Evolutionary conservation across 2,329 filamentous ascomycete species (phyloP), one percentile per base, ranked within the genome.

Genomic region (Fusarium irregulare): DNA sequence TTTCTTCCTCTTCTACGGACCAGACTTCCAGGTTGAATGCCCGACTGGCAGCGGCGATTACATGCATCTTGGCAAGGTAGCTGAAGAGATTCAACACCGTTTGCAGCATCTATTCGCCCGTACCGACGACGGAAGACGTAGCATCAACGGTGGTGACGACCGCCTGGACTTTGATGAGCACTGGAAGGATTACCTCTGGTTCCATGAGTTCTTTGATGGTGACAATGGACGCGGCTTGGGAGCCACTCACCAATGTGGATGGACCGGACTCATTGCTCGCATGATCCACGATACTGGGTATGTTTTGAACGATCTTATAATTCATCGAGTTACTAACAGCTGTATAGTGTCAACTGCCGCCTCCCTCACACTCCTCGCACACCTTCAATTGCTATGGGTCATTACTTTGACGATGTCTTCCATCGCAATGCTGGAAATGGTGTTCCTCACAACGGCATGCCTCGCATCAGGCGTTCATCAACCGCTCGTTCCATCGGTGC

Each of bases 211-310:
- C 85, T 98, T 98, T 78, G 95, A 98, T 77, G 95, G 94, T 41
- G 94, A 98, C 78, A 91, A 86, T 53, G 95, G 95, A 16, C 91
- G 94, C 72, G 95, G 96, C 18, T 87, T 98, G 2, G 95, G 95
- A 60, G 93, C 95, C 40, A 95, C 91, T 49, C 96, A 98, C 80
- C 96, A 98, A 80, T 97, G 93, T 77, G 95, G 95, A 51, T 98
- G 96, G 95, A 98, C 95, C 40, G 95, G 95, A 25, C 81, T 98
- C 72, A 94, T 98, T 78, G 95, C 95, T 27, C 94, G 97, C 81
- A 92, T 98, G 89, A 98, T 98, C 64, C 95, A 98, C 75, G 96
- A 98, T 77, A 98, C 95, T 73, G 95, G 94, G 93, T 96, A 90
- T 84, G 91, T 82, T 70, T 30, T 58, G 8, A 49, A 18, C 8